Base-by-base conservation (phyloP, 345 rosid species). In the Clausena lansium region DNA sequence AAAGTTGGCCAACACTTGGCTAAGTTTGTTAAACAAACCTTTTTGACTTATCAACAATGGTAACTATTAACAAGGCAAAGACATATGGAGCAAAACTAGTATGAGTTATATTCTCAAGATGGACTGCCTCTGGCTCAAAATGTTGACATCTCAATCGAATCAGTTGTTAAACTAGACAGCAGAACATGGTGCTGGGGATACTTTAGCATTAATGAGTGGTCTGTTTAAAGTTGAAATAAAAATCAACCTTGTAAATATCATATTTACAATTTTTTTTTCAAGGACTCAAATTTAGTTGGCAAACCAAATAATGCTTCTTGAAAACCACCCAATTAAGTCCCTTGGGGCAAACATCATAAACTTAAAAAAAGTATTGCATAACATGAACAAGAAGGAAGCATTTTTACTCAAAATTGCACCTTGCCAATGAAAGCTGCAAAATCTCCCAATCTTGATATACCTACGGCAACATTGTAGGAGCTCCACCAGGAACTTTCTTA, bases 391-490 rank as follows among this genome's bases (percentile, higher is more conserved):
- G 28, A 52, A 59, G 6, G 15, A 50, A 25, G 24, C 19, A 58
- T 30, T 39, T 28, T 20, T 5, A 62, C 27, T 61, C 22, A 52
- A 52, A 76, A 6, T n/a, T 73, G 73, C 72, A 83, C 86, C 81
- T 87, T 87, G 33, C 91, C 94, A 1, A 89, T 83, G 67, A 86
- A 86, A 67, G 91, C 90, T 1, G 91, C 81, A 0, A 84, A 85
- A 70, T 88, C 91, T 11, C 90, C 91, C 9, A 89, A 81, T 72
- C 84, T 89, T n/a, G 89, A 75, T 0, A 89, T 74, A 1, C 90
- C 87, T 70, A 88, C 85, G 9, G 91, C 90, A 2, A 86, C 92
- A 76, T 91, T 89, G 94, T 90, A 25, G 92, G 94, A 58, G 89
- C 92, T 54, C 90, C 91, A 19, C 90, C 88, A 5, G 94, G 87